Evolutionary conservation across 371 early-diverging fungal genomes (phyloP), one percentile per base, ranked within the genome.

Genomic region (Apophysomyces variabilis): DNA sequence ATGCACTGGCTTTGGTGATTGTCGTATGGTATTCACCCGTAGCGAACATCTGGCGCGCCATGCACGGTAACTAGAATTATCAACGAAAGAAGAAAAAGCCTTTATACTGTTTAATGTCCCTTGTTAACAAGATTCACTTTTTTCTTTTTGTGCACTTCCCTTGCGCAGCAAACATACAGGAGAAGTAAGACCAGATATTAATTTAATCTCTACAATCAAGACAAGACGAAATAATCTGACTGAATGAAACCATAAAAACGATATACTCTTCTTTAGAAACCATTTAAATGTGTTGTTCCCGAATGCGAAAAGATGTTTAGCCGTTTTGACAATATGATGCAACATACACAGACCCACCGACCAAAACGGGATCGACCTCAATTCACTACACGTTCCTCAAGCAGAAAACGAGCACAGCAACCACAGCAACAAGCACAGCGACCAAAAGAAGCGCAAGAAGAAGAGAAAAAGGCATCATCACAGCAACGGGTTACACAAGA

Each of bases 311-410:
- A 85, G 43, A 77, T 76, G 59, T 87, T 87, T 62, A 84, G 85
- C 66, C 75, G 87, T 39, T 87, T 83, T 60, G 87, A 87, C 73
- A 87, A 87, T 68, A 87, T 87, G 87, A 85, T 87, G 75, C 87
- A 87, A 38, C 87, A 87, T 56, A 85, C 87, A 12, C 87, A 87
- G 58, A 87, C 87, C 0, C 87, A 87, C 47, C 74, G 80, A 26
- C 54, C 54, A 4, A 50, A 50, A 50, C 54, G 54, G 21, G 54
- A 50, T 9, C 16, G 54, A 26, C 54, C 54, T 7, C 16, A 50
- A 16, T 21, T 50, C 21, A 26, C 54, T 5, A 50, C 54, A 16
- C 54, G 54, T 21, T 50, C 35, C 64, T 39, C 18, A 60, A 61
- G 35, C 41, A 61, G 44, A 38, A 60, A 44, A 63, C 6, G 21